A percentile compares a stretch with the other conserved stretches of the same genome.
Evolutionary conservation across 176 grass and related monocot genomes (phyloP).

Genomic region (Oryza coarctata): DNA sequence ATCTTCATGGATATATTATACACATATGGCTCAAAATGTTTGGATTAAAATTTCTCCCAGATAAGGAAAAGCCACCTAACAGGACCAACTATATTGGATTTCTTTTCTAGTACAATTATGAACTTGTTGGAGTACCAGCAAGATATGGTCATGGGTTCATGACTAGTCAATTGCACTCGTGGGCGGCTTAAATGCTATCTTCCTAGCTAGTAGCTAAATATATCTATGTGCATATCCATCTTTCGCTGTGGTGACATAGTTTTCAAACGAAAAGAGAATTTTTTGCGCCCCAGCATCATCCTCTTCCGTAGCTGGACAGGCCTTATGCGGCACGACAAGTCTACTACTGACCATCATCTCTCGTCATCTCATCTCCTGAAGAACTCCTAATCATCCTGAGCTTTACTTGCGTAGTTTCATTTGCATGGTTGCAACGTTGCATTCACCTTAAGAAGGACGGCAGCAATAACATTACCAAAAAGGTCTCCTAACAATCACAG

Average conservation of each 20-base stretch:
- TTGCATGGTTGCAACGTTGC: background rate
- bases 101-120: background rate
- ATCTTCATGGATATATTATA: background rate
- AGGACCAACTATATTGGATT: background rate
- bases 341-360: background rate
- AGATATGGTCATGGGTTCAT: background rate
- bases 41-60: background rate
- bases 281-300: background rate
- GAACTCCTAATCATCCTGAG: background rate
- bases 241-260: background rate
- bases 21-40: background rate
- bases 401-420: background rate
- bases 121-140: background rate
- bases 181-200: constrained; percentile 1
- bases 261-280: background rate
- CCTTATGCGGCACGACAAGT: background rate
- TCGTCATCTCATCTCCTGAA: background rate
- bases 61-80: background rate
- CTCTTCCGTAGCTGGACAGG: background rate
- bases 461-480: background rate
- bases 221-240: background rate
- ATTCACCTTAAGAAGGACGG: background rate
- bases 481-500: background rate
- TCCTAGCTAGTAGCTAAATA: background rate
- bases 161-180: background rate